Base-by-base conservation (phyloP, 495 filamentous ascomycete species). In the Cryomyces minteri region DNA sequence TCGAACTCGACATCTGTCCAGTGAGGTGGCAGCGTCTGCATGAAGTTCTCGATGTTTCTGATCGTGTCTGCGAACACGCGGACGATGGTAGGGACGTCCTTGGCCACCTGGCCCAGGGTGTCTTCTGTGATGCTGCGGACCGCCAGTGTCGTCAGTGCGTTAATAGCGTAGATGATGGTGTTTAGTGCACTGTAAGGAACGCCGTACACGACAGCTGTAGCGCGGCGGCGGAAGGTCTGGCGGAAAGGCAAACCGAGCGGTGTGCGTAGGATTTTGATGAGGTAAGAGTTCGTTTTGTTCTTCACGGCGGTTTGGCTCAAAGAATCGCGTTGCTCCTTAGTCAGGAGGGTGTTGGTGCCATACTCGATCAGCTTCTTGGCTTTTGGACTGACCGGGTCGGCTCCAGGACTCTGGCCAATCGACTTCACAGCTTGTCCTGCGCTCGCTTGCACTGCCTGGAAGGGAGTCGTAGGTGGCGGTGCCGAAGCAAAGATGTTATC, bases 41-140 rank as follows among this genome's bases (percentile, higher is more conserved):
- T 62, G 54, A 93, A 90, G 8, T 51, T 57, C 50, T 93, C 78
- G n/a, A 94, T 58, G 41, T 73, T 73, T 28, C 65, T 70, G 48
- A 81, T 73, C 0, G 81, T 75, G 4, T 62, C 53, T 1, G 80
- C 82, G 52, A 87, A 78, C 3, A 74, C 74, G 43, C 76, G 69
- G 40, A 96, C 73, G 31, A 93, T 72, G 6, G 58, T 55, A 5
- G 82, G 73, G 2, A 95, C 73, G 54, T 88, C 78, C 32, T 74
- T 69, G 43, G 88, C 77, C 37, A 94, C 90, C 52, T 82, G 79
- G 29, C 90, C 90, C 53, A 75, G 92, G n/a, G 67, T 67, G 59
- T 99, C 90, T 62, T 99, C 90, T 7, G 64, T 63, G 31, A 95
- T 62, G 59, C 78, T 84, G 37, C 69, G 67, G n/a, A 80, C 68